These are phyloP conservation scores for Entonaema liquescens DNA, from an alignment of 495 filamentous ascomycete genomes.

Conservation along the genomic window DNA sequence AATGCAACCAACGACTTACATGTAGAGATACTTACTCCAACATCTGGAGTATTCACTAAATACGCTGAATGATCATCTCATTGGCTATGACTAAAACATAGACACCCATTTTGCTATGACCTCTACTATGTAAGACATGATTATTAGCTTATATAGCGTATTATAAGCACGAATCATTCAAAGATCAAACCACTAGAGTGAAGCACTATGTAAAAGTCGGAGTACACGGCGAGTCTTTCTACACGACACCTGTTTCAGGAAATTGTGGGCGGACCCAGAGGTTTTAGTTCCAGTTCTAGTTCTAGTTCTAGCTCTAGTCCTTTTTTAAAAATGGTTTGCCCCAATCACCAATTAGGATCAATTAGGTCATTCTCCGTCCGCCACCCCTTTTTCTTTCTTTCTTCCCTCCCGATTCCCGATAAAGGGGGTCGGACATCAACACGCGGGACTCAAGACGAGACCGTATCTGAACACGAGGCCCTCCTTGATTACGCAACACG, in stretches of 20 bases:
- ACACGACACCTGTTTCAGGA: constrained; percentile 34
- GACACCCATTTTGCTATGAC: background rate
- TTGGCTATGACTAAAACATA: constrained; percentile 3
- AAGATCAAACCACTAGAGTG: constrained; percentile 22
- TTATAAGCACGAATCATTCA: constrained; percentile 18
- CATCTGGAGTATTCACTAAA: background rate
- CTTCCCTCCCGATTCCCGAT: constrained; percentile 7
- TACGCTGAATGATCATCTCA: background rate
- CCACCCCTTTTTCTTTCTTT: constrained; percentile 1
- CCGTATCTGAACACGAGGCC: constrained; percentile 37
- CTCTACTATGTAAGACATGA: constrained; percentile 2
- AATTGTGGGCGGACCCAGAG: constrained; percentile 21
- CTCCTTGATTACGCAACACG: constrained; percentile 27
- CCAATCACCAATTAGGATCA: constrained; percentile 28
- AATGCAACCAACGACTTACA: too few relatives aligned
- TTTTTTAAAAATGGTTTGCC: constrained; percentile 1
- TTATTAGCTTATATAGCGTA: constrained; percentile 2
- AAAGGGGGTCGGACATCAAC: constrained; percentile 25
- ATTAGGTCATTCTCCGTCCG: constrained; percentile 28
- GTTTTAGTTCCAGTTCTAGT: constrained; percentile 29
- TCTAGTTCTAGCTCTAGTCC: too few relatives aligned
- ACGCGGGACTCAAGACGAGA: constrained; percentile 6
- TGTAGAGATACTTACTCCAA: constrained; percentile 1
- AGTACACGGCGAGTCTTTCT: constrained; percentile 5
- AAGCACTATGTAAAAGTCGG: background rate